Conservation (phyloP, 306 rosid species). For the Phaseolus lunatus region DNA sequence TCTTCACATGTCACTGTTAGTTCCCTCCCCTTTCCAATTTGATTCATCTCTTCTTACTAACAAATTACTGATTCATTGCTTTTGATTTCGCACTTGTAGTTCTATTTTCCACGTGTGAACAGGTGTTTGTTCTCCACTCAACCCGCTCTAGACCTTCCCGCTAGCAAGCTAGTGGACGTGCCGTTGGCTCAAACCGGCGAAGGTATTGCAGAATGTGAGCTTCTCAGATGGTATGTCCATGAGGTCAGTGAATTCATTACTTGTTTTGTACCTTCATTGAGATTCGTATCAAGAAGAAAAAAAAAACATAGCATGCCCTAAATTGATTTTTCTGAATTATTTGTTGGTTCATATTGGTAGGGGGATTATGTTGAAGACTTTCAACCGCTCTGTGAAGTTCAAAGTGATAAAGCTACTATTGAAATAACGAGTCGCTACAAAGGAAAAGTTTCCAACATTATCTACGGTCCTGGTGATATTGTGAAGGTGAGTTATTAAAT, state of each 20-base stretch:
- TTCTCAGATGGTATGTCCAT: constrained; percentile 92
- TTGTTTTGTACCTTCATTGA: neutral
- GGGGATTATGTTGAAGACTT: constrained; percentile 88
- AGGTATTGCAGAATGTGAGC: constrained; percentile 98
- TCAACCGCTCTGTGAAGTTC: constrained; percentile 96
- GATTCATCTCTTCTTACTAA: neutral
- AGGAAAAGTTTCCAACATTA: constrained; percentile 75
- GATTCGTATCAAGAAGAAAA: neutral
- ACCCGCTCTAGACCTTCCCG: constrained; percentile 50
- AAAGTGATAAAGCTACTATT: constrained; percentile 98
- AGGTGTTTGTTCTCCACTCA: constrained; percentile 64
- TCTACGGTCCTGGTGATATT: constrained; percentile 80
- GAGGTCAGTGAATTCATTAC: constrained; percentile 62
- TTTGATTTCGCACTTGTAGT: constrained; percentile 42
- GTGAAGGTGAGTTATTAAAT: constrained; percentile 69
- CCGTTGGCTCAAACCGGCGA: constrained; percentile 99
- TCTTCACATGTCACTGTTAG: constrained; percentile 35
- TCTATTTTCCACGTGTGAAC: constrained; percentile 40
- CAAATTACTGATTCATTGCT: neutral
- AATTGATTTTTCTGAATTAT: neutral
- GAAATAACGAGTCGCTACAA: constrained; percentile 95
- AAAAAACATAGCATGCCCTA: no score
- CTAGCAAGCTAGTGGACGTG: constrained; percentile 66
- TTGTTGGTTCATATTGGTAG: constrained; percentile 54
- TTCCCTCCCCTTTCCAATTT: neutral